These are phyloP conservation scores for Ambrosia trifida DNA, from an alignment of 129 eudicot species.

Conservation along the genomic window DNA sequence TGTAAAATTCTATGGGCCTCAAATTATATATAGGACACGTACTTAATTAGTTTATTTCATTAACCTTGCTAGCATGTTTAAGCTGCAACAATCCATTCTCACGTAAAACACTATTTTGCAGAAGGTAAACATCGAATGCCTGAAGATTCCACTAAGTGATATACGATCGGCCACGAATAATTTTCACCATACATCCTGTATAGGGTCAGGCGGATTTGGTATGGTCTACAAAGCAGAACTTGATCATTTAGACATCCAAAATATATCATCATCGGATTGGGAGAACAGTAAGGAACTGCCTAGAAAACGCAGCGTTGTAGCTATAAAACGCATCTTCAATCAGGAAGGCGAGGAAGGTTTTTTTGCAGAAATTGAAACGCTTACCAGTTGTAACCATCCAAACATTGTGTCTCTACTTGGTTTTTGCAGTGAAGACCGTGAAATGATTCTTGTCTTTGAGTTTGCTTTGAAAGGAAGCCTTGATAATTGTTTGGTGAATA, in stretches of 20 bases:
- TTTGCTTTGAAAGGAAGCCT: constrained; percentile 6
- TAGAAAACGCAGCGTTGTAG: background rate
- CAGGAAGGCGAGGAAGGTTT: background rate
- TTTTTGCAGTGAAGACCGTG: background rate
- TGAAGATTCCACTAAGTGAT: background rate
- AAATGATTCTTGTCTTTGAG: background rate
- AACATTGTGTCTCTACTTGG: constrained; percentile 18
- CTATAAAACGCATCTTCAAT: constrained; percentile 2
- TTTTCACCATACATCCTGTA: too few species aligned
- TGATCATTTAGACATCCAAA: background rate
- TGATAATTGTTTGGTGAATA: background rate
- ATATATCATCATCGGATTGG: background rate
- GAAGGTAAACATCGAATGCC: background rate
- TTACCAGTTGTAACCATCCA: background rate
- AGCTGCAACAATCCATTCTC: too few species aligned
- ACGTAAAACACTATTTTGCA: background rate
- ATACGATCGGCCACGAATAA: background rate
- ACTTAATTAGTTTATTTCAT: too few species aligned
- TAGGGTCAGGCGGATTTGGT: background rate
- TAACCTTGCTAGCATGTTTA: too few species aligned
- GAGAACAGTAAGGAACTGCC: background rate
- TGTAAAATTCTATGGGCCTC: too few species aligned
- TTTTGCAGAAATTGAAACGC: constrained; percentile 8
- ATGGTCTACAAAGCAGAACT: background rate
- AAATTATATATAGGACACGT: too few species aligned